Percentiles rank a stretch among this genome's conserved stretches.
Conservation (phyloP, 495 filamentous ascomycete genomes). For the Elaphomyces granulatus region DNA sequence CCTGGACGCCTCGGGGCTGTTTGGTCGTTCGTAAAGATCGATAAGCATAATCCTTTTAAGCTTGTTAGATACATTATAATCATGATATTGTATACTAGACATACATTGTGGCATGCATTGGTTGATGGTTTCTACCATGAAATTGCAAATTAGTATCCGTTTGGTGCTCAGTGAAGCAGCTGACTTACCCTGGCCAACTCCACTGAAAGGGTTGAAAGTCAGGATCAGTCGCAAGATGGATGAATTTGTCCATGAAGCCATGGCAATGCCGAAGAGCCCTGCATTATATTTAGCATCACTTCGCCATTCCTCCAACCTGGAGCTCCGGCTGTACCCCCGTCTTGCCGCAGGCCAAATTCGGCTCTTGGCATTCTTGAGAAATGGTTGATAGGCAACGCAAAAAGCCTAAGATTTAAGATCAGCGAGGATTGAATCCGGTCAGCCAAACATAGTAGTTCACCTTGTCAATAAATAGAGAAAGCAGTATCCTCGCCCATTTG, state of each 20-base stretch:
- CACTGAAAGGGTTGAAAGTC: conserved; percentile 44
- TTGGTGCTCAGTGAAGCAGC: background rate
- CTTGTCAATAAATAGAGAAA: conserved; percentile 34
- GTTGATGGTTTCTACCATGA: conserved; percentile 33
- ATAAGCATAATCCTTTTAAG: conserved; percentile 36
- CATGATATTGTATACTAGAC: background rate
- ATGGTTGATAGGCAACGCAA: conserved; percentile 41
- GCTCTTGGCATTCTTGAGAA: conserved; percentile 42
- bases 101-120: conserved; percentile 41
- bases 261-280: conserved; percentile 41
- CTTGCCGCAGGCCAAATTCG: conserved; percentile 38
- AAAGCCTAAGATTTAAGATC: conserved; percentile 24
- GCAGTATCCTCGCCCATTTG: conserved; percentile 33
- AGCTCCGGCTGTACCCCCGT: conserved; percentile 36
- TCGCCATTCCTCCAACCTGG: no score
- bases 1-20: conserved; percentile 31
- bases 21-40: conserved; percentile 38
- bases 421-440: background rate
- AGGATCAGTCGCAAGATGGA: conserved; percentile 35
- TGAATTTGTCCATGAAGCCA: conserved; percentile 41
- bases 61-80: background rate
- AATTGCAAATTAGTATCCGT: background rate
- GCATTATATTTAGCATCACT: background rate
- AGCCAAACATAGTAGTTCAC: conserved; percentile 8
- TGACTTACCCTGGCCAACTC: conserved; percentile 37